Base-by-base conservation (phyloP, 768 basidiomycete species). In the Hortiboletus campestris region DNA sequence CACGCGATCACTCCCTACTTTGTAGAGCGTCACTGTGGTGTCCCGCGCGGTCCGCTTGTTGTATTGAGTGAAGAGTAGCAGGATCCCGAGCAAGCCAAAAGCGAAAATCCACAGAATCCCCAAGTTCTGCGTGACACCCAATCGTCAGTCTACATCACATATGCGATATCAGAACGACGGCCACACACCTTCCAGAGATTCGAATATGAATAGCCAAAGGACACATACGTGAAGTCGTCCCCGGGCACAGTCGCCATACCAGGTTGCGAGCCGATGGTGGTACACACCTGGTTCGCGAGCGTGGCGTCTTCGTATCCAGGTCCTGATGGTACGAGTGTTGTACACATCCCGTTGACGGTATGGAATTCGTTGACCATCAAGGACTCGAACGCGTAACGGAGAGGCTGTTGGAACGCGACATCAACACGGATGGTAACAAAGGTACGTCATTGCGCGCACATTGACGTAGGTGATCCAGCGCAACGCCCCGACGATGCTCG, bases 341-440 rank as follows among this genome's bases (percentile, higher is more conserved):
- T 56, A 63, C 73, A 72, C 40, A 65, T 70, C 62, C 71, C 79
- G 2, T 74, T 53, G 12, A 72, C 63, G 1, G 69, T 73, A 44
- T 63, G 62, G 67, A 83, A 82, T 62, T 84, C 82, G 67, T 83
- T 84, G 43, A 75, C 68, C 72, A 84, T 63, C 63, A 53, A 28
- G 4, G 64, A 55, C 48, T 68, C 59, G 19, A 66, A 66, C 12
- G 57, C 51, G 22, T 61, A 67, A 62, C 66, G 53, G 59, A 64
- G 43, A 75, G 72, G 56, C 76, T 75, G 31, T 72, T 62, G n/a
- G 16, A 32, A 44, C 2, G 1, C 0, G 68, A 56, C 63, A 71
- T 75, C 0, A 69, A 68, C 70, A 79, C 74, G 50, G 40, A 0
- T 52, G 56, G 12, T 0, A 14, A 34, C 49, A 60, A 19, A 69